These are phyloP conservation scores for Apiospora marii DNA, from an alignment of 2,329 filamentous ascomycete species.

Conservation along the genomic window DNA sequence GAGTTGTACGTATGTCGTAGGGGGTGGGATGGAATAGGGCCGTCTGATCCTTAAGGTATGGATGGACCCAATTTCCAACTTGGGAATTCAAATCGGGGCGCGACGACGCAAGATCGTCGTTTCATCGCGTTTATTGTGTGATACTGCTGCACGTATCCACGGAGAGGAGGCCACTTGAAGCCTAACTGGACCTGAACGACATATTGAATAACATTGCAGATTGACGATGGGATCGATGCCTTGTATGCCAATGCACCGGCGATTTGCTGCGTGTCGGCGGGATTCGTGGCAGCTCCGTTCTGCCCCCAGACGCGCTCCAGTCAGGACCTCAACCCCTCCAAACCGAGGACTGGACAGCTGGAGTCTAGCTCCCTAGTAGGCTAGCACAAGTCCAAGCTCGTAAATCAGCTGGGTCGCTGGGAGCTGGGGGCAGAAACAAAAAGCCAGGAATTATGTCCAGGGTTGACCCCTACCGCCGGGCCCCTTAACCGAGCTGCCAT, in stretches of 20 bases:
- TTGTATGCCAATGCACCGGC: neutral
- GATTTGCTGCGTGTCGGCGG: conserved; percentile 11
- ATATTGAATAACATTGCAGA: neutral
- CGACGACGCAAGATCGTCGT: conserved; percentile 16
- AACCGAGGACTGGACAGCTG: neutral
- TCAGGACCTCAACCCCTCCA: conserved; percentile 20
- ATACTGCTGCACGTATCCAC: conserved; percentile 1
- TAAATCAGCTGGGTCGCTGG: neutral
- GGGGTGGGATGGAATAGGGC: neutral
- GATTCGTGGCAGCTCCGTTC: neutral
- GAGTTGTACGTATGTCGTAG: neutral
- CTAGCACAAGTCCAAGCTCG: neutral
- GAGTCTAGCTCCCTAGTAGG: neutral
- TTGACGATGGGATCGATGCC: conserved; percentile 5
- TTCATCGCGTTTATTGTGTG: conserved; percentile 5
- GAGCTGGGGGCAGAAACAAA: neutral
- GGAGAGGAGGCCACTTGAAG: neutral
- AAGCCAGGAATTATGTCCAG: neutral
- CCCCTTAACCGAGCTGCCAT: conserved; percentile 19
- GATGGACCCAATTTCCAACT: conserved; percentile 4
- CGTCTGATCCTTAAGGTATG: conserved; percentile 1
- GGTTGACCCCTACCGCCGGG: conserved; percentile 19
- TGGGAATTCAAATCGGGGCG: conserved; percentile 6
- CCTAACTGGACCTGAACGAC: neutral
- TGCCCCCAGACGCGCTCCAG: conserved; percentile 12